Conservation (phyloP, 2,329 filamentous ascomycete species). For the Alternaria sp. region DNA sequence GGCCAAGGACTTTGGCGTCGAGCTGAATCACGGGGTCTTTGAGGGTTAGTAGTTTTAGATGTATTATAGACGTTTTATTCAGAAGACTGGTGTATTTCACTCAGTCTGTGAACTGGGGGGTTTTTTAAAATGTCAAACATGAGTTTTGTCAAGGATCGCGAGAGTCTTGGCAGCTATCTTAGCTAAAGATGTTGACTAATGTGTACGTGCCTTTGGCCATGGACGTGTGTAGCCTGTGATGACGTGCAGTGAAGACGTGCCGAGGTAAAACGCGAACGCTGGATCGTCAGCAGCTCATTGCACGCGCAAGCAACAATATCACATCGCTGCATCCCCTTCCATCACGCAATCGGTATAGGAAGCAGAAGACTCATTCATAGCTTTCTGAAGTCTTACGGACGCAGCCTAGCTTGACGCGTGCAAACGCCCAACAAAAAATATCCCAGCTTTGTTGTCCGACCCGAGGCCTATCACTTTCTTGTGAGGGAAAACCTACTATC, state of each 20-base stretch:
- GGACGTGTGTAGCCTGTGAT: constrained; percentile 9
- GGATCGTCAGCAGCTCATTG: not conserved
- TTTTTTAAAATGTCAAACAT: not conserved
- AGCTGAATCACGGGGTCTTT: constrained; percentile 87
- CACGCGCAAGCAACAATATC: not conserved
- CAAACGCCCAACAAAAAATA: not conserved
- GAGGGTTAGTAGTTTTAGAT: constrained; percentile 67
- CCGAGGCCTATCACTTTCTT: constrained; percentile 25
- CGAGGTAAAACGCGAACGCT: constrained; percentile 24
- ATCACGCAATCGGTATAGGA: not conserved
- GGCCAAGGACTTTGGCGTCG: constrained; percentile 90
- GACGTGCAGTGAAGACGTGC: constrained; percentile 18
- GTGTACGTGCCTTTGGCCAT: not conserved
- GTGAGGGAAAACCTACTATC: constrained; percentile 27
- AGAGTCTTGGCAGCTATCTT: not conserved
- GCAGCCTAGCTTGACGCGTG: not conserved
- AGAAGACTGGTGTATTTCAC: not conserved
- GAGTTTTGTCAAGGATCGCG: too few species aligned
- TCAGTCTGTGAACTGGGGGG: not conserved
- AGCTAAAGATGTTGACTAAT: not conserved
- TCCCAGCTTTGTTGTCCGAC: constrained; percentile 16
- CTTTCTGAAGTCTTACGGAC: not conserved
- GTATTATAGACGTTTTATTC: constrained; percentile 3
- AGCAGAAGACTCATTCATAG: not conserved
- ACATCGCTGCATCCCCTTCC: not conserved